These are phyloP conservation scores for Taphrina pruni DNA, from an alignment of 1,139 yeast species.

Conservation along the genomic window DNA sequence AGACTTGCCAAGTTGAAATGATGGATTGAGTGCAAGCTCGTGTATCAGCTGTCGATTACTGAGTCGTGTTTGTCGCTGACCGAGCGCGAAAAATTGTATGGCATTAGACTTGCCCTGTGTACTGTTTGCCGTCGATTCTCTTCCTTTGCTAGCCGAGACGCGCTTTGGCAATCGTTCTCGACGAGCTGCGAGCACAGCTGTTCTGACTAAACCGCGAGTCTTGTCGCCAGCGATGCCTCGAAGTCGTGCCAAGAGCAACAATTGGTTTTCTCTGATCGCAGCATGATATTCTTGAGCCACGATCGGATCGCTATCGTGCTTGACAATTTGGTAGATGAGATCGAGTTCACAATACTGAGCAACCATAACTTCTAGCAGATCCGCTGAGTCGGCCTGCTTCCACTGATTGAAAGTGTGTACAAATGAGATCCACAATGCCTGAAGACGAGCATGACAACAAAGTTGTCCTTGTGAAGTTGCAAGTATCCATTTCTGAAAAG, in stretches of 20 bases:
- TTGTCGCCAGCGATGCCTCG: constrained; percentile 32
- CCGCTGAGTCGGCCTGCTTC: constrained; percentile 34
- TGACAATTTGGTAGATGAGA: constrained; percentile 31
- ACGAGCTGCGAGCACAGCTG: constrained; percentile 27
- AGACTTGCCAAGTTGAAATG: constrained; percentile 21
- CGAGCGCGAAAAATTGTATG: constrained; percentile 23
- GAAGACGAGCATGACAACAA: not conserved
- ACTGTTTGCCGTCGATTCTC: not conserved
- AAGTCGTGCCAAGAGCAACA: constrained; percentile 21
- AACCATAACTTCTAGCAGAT: constrained; percentile 30
- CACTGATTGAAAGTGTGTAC: constrained; percentile 21
- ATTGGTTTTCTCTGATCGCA: constrained; percentile 32
- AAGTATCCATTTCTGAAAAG: constrained; percentile 11
- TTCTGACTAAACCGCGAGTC: constrained; percentile 7
- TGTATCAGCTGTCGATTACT: constrained; percentile 41
- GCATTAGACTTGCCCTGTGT: not conserved
- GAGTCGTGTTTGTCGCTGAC: constrained; percentile 18
- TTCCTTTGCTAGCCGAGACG: not conserved
- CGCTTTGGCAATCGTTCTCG: constrained; percentile 9
- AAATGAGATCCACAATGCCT: constrained; percentile 19
- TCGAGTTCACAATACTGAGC: constrained; percentile 41
- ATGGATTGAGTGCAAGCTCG: constrained; percentile 36
- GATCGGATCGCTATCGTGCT: constrained; percentile 29
- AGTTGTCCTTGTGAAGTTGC: constrained; percentile 3
- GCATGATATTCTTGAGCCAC: constrained; percentile 38